A percentile compares a stretch with the other conserved stretches of the same genome.
phyloP scores from a whole-genome alignment of 139 green algal species.

The Eudorina sp. region DNA sequence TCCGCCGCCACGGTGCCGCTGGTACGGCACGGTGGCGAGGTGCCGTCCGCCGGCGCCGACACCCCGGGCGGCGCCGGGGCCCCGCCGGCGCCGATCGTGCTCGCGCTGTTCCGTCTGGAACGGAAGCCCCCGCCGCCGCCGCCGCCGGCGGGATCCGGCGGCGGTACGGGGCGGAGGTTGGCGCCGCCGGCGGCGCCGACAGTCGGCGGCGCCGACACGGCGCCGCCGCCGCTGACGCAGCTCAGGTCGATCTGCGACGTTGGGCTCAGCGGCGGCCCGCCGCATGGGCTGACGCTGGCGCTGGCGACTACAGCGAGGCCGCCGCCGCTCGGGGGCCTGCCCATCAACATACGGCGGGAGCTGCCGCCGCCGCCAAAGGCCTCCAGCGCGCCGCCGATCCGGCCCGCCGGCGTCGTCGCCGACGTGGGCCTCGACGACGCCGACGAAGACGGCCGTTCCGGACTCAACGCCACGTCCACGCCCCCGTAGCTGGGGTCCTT shows the following conservation, averaged over 20 bases:
- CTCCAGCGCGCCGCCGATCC: neutral
- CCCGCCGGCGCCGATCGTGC: neutral
- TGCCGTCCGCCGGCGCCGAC: neutral
- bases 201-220: neutral
- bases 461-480: neutral
- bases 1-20: neutral
- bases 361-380: neutral
- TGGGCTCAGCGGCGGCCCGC: neutral
- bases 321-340: neutral
- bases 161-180: slow-evolving; percentile 12
- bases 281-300: neutral
- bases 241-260: neutral
- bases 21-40: neutral
- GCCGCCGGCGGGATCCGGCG: neutral
- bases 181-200: neutral
- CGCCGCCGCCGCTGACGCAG: slow-evolving; percentile 5
- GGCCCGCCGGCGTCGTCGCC: neutral
- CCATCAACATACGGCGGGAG: neutral
- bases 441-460: slow-evolving; percentile 5
- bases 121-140: neutral
- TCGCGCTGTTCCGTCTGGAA: slow-evolving; percentile 35
- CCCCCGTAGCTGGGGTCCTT: neutral
- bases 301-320: neutral
- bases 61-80: neutral
- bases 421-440: slow-evolving; percentile 4